These are phyloP conservation scores for Lentinula sp. DNA, from an alignment of 768 basidiomycete genomes.

Conservation along the genomic window DNA sequence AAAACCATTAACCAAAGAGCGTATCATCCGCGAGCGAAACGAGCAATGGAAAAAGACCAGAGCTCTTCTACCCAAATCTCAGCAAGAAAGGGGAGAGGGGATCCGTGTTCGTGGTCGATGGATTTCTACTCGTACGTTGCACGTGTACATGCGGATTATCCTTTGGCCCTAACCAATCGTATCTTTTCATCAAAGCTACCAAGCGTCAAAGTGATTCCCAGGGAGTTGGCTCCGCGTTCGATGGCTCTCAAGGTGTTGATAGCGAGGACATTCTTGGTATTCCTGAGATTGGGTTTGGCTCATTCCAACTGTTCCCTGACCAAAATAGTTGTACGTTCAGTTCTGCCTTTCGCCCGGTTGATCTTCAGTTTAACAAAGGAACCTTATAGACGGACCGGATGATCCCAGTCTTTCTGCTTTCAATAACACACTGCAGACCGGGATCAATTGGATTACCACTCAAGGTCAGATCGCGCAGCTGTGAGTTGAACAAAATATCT, in stretches of 20 bases:
- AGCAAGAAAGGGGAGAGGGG: slow-evolving; percentile 19
- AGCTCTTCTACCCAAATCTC: slow-evolving; percentile 16
- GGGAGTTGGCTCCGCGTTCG: slow-evolving; percentile 42
- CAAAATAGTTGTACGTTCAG: slow-evolving; percentile 30
- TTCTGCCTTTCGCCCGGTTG: neutral
- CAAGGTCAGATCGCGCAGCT: slow-evolving; percentile 37
- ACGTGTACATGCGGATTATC: neutral
- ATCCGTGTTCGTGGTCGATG: slow-evolving; percentile 55
- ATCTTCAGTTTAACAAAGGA: neutral
- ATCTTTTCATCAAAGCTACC: slow-evolving; percentile 27
- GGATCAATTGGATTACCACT: slow-evolving; percentile 47
- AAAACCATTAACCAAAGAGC: slow-evolving; percentile 37
- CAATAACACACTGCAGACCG: slow-evolving; percentile 45
- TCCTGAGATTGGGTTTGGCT: slow-evolving; percentile 48
- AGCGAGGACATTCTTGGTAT: slow-evolving; percentile 57
- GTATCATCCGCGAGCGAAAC: slow-evolving; percentile 42
- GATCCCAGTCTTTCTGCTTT: slow-evolving; percentile 46
- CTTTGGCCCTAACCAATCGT: neutral
- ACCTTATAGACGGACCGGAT: slow-evolving; percentile 31
- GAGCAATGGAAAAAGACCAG: slow-evolving; percentile 39
- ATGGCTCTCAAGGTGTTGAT: slow-evolving; percentile 64
- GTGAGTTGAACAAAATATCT: slow-evolving; percentile 25
- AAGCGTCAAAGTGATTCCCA: slow-evolving; percentile 36
- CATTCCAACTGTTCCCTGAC: slow-evolving; percentile 67
- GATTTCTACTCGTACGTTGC: slow-evolving; percentile 42